Base-by-base conservation (phyloP, 208 protist species). In the Leishmania tarentolae region DNA sequence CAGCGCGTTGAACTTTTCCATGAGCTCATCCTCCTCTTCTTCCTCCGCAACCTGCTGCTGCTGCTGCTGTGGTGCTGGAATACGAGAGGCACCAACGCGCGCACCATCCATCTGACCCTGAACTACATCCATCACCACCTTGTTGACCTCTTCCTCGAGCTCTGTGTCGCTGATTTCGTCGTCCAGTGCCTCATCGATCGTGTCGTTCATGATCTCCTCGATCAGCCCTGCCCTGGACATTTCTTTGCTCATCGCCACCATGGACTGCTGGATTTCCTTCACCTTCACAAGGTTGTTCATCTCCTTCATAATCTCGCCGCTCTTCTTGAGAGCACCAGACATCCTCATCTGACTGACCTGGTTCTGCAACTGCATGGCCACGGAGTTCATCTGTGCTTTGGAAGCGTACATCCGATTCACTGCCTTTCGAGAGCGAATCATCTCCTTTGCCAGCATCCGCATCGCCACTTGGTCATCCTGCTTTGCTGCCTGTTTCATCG, bases 221-320 rank as follows among this genome's bases (percentile, higher is more conserved):
- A 98, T 96, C 13, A 98, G 63, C 7, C 96, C 96, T n/a, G 93
- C 90, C 82, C 97, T 97, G 61, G 85, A 86, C 93, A 98, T 98
- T 78, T 97, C 96, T 74, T 88, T 93, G 73, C 91, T 87, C 86
- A 98, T 90, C 28, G 71, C 83, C 86, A 85, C 85, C 93, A 98
- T 98, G 40, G 89, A 80, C 74, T 93, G 79, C 71, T 86, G 86
- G n/a, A 98, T 82, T 83, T 97, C 94, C 61, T 88, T 87, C 31
- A 97, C 85, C 47, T 89, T 91, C 75, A 96, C 85, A 21, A 98
- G 84, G 46, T 83, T 69, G 79, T 97, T 97, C 93, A 98, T 97
- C 44, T 93, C 83, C 61, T 91, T 83, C 93, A 97, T 97, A n/a
- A 98, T 93, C 52, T 88, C 90, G 0, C 88, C 69, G 76, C 90